Base-by-base conservation (phyloP, 345 rosid genomes). In the Lepidium aucheri region DNA sequence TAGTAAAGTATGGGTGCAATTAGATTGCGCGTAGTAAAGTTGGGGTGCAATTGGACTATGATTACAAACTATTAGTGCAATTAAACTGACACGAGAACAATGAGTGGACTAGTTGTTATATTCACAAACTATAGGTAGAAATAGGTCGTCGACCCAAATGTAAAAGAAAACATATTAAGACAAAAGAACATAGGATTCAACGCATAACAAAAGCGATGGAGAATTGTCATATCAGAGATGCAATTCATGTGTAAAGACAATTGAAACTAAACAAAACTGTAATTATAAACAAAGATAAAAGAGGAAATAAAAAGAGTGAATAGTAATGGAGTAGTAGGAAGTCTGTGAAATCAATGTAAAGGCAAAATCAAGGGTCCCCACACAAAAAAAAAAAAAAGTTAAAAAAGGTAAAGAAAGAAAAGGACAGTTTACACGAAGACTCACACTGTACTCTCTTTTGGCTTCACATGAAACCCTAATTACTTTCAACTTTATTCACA, bases 391-490 rank as follows among this genome's bases (percentile, higher is more conserved):
- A 39, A 32, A 14, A 13, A 26, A 26, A 34, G n/a, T n/a, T n/a
- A n/a, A n/a, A n/a, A 51, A n/a, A 7, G 8, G 55, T 13, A 62
- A 51, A 70, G 32, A 35, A 40, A 56, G 70, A 72, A 34, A 72
- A 72, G 59, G 76, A 72, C 76, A 72, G 76, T 56, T 72, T 57
- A 72, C 76, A 72, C 76, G 76, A 72, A 72, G 76, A 64, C 46
- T 39, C 38, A 32, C 17, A 72, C 65, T 72, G 70, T 64, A 56
- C 70, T 40, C 52, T 28, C 2, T 4, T 4, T 28, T 39, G 18
- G 13, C 59, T 24, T 64, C 70, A 64, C 76, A 72, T 72, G 70
- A 65, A 72, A 54, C 75, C 75, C 69, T 70, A 63, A 35, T 42
- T 36, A 70, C 63, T 44, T 53, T 24, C 26, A 16, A 60, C 74